Evolutionary conservation across 2,329 filamentous ascomycete genomes (phyloP).

Genomic region (Cytospora paraplurivora): DNA sequence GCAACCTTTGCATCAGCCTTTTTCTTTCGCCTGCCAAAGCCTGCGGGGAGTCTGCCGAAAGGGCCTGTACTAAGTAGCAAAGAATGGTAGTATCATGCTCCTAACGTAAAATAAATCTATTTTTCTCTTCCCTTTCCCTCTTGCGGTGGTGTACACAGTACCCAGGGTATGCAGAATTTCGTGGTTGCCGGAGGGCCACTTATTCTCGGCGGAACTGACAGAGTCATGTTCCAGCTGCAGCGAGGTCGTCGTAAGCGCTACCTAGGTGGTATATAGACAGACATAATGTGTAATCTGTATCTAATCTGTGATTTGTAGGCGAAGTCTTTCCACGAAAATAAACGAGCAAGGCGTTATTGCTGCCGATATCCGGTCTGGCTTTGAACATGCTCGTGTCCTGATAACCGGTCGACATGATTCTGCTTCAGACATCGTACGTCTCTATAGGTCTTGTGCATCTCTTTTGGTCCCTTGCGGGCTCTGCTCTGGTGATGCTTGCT

Average conservation of each 20-base stretch:
- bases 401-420: neutral
- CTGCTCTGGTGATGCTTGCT: neutral
- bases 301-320: neutral
- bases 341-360: slow-evolving; percentile 4
- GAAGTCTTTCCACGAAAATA: neutral
- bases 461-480: slow-evolving; percentile 2
- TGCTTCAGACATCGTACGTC: neutral
- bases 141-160: neutral
- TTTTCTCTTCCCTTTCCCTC: neutral
- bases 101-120: neutral
- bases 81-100: neutral
- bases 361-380: neutral
- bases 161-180: slow-evolving; percentile 6
- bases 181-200: slow-evolving; percentile 1
- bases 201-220: neutral
- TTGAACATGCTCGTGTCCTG: neutral
- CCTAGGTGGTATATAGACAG: no score
- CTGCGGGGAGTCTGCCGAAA: neutral
- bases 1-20: no score
- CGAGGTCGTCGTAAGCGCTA: slow-evolving; percentile 12
- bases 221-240: slow-evolving; percentile 2
- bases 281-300: no score
- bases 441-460: neutral
- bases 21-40: no score
- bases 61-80: neutral